Conservation (phyloP, 164 flowering plant genomes). For the Aristolochia contorta region DNA sequence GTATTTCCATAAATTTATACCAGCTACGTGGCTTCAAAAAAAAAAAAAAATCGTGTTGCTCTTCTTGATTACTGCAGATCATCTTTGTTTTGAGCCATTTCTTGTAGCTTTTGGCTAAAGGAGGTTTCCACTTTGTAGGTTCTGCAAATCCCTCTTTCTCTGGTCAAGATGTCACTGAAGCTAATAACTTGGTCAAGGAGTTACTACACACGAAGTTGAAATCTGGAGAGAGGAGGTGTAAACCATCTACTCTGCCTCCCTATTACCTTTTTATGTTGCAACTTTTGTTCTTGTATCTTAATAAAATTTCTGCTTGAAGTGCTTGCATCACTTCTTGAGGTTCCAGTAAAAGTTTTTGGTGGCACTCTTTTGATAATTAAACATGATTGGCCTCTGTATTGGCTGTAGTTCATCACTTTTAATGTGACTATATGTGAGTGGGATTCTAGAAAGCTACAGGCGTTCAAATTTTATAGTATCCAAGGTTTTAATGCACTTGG, state of each 20-base stretch:
- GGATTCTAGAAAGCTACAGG: too few relatives aligned
- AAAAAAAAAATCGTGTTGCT: background rate
- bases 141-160: conserved; percentile 78
- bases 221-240: conserved; percentile 42
- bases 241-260: background rate
- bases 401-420: too few relatives aligned
- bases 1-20: background rate
- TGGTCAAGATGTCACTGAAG: conserved; percentile 44
- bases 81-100: background rate
- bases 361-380: too few relatives aligned
- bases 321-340: too few relatives aligned
- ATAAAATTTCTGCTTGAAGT: too few relatives aligned
- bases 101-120: background rate
- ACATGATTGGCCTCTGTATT: too few relatives aligned
- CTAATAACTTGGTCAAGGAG: conserved; percentile 46
- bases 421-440: too few relatives aligned
- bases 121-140: conserved; percentile 32
- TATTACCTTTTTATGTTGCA: conserved; percentile 1
- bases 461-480: too few relatives aligned
- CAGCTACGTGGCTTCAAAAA: background rate
- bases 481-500: too few relatives aligned
- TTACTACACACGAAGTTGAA: conserved; percentile 25
- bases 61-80: background rate
- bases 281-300: background rate
- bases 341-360: too few relatives aligned